Conservation (phyloP, 2,329 filamentous ascomycete species). For the Taxawa tesnikishii region DNA sequence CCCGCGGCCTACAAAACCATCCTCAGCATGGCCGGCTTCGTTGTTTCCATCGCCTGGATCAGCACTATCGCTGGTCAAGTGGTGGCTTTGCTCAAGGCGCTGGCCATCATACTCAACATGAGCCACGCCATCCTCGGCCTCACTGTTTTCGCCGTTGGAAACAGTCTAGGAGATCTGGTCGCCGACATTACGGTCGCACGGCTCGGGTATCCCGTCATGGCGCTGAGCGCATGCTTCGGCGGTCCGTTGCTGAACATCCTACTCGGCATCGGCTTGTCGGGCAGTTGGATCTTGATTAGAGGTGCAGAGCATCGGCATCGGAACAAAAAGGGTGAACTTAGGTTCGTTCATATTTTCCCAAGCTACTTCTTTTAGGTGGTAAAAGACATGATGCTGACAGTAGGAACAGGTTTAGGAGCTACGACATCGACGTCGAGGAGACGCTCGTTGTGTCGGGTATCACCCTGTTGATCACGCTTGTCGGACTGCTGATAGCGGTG, state of each 20-base stretch:
- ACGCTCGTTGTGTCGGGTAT: conserved; percentile 75
- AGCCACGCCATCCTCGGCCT: conserved; percentile 89
- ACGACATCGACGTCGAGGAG: conserved; percentile 71
- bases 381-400: conserved; percentile 58
- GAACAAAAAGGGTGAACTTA: no score
- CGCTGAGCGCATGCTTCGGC: conserved; percentile 87
- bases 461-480: conserved; percentile 69
- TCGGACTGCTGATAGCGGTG: conserved; percentile 66
- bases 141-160: conserved; percentile 92
- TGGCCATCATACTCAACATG: conserved; percentile 85
- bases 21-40: conserved; percentile 80
- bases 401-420: conserved; percentile 58
- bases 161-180: conserved; percentile 86
- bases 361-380: no score
- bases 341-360: no score
- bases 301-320: conserved; percentile 52
- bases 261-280: conserved; percentile 83
- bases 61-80: conserved; percentile 92
- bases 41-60: conserved; percentile 91
- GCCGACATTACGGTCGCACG: conserved; percentile 90
- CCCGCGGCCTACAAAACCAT: conserved; percentile 52
- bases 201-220: conserved; percentile 94
- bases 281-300: conserved; percentile 73
- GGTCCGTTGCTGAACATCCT: conserved; percentile 97
- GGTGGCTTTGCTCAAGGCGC: conserved; percentile 82